These are phyloP conservation scores for Thamnidium elegans DNA, from an alignment of 192 early-diverging fungal genomes.

Conservation along the genomic window DNA sequence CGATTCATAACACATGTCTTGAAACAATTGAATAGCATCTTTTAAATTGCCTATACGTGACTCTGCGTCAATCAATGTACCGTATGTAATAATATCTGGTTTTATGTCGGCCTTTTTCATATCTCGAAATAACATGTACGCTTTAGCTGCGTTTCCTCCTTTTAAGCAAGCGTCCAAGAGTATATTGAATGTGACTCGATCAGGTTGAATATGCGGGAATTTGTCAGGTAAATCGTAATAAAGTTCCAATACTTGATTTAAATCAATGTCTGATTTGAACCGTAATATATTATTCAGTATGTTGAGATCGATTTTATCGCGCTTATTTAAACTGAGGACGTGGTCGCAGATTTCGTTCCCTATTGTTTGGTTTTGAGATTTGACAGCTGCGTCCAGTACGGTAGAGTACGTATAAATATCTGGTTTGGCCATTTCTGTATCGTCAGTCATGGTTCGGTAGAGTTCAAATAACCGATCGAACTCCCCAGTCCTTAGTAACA, in stretches of 20 bases:
- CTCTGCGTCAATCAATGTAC: constrained; percentile 34
- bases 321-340: background rate
- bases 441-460: constrained; percentile 8
- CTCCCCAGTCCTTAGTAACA: background rate
- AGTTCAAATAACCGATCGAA: constrained; percentile 11
- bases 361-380: constrained; percentile 4
- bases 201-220: constrained; percentile 20
- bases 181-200: constrained; percentile 32
- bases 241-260: constrained; percentile 12
- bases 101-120: constrained; percentile 15
- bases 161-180: constrained; percentile 26
- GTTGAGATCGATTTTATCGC: constrained; percentile 1
- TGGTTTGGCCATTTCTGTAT: constrained; percentile 4
- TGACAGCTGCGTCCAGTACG: constrained; percentile 24
- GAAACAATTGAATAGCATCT: constrained; percentile 20
- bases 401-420: constrained; percentile 28
- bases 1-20: constrained; percentile 19
- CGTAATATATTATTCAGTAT: constrained; percentile 21
- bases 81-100: constrained; percentile 34
- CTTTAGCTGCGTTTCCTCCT: constrained; percentile 12
- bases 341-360: constrained; percentile 15
- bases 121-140: constrained; percentile 27
- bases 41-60: constrained; percentile 15
- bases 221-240: constrained; percentile 1
- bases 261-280: constrained; percentile 8